Evolutionary conservation across 1,284 basidiomycete species (phyloP), one percentile per base, ranked within the genome.

Genomic region (Fomitopsis betulina): DNA sequence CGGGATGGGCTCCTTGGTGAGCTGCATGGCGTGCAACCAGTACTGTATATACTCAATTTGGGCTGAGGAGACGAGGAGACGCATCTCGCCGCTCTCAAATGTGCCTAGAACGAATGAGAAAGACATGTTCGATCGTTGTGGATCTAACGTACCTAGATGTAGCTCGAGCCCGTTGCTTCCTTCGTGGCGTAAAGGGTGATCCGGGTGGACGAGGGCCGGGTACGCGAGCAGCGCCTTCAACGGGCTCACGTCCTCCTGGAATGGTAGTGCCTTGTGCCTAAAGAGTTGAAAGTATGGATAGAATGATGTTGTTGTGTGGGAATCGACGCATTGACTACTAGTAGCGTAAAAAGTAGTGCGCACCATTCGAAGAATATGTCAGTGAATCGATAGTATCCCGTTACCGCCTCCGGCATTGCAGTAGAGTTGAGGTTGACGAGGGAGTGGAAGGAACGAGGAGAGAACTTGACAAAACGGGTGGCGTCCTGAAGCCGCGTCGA

Each of bases 11-110:
- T 76, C 69, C 58, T 83, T 78, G 0, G 89, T 91, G 55, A 94
- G 76, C 51, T 80, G 74, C 79, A 87, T 86, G 0, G 85, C 82
- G 66, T 91, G 82, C 49, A 95, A 80, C 84, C 89, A 95, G 71
- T 94, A 93, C 55, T 90, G 81, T 17, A 91, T 70, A 70, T 94
- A 96, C 70, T 94, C 89, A 59, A 95, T 77, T 73, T 96, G 94
- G 7, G 82, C 83, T 12, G 89, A 89, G 8, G 89, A 89, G 68
- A 93, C 91, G 55, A 93, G 75, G 13, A 94, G 79, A 13, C 88
- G 82, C 2, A 83, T 79, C 72, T 88, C 82, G 65, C 88, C 86
- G 57, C 79, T 83, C 53, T 77, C 74, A 56, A 91, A 79, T 0
- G 82, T 88, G 3, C 83, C 86, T 76, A 57, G 12, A 8, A 2